Evolutionary conservation across 768 basidiomycete genomes (phyloP).

Genomic region (Amanita inopinata): DNA sequence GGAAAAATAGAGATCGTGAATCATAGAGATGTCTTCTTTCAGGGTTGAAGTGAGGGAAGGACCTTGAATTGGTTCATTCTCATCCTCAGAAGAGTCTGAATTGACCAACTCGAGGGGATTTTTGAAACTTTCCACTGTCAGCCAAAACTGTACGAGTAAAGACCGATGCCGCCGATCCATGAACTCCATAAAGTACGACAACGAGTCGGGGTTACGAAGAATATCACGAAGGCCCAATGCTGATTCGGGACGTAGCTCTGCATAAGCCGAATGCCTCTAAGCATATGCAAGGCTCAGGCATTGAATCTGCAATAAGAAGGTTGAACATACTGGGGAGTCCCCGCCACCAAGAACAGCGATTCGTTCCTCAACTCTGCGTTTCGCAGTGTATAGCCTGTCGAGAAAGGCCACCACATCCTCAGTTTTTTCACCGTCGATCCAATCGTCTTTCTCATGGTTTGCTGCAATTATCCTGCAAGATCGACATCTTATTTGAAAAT

Average conservation of each 20-base stretch:
- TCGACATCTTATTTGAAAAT: background rate
- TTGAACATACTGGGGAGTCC: slow-evolving; percentile 49
- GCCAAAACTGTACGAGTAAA: slow-evolving; percentile 90
- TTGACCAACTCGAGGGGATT: slow-evolving; percentile 85
- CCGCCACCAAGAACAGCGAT: slow-evolving; percentile 71
- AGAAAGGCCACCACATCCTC: slow-evolving; percentile 83
- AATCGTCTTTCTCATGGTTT: slow-evolving; percentile 80
- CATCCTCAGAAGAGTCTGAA: slow-evolving; percentile 55
- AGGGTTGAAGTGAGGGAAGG: slow-evolving; percentile 49
- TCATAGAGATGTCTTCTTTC: slow-evolving; percentile 82
- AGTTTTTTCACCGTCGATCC: slow-evolving; percentile 79
- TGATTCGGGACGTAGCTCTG: slow-evolving; percentile 35
- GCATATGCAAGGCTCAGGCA: background rate
- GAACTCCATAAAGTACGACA: slow-evolving; percentile 97
- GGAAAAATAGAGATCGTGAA: slow-evolving; percentile 83
- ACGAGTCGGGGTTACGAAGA: slow-evolving; percentile 78
- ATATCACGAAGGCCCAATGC: slow-evolving; percentile 65
- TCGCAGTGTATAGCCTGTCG: slow-evolving; percentile 83
- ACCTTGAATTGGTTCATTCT: slow-evolving; percentile 45
- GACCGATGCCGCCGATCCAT: slow-evolving; percentile 88
- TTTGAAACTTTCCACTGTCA: slow-evolving; percentile 96
- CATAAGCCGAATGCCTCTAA: slow-evolving; percentile 30
- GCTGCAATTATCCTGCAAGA: slow-evolving; percentile 29
- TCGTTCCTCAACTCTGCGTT: slow-evolving; percentile 76
- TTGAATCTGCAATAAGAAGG: no score